phyloP scores from a whole-genome alignment of 768 basidiomycete species.

The Termitomyces bulborhizus region DNA sequence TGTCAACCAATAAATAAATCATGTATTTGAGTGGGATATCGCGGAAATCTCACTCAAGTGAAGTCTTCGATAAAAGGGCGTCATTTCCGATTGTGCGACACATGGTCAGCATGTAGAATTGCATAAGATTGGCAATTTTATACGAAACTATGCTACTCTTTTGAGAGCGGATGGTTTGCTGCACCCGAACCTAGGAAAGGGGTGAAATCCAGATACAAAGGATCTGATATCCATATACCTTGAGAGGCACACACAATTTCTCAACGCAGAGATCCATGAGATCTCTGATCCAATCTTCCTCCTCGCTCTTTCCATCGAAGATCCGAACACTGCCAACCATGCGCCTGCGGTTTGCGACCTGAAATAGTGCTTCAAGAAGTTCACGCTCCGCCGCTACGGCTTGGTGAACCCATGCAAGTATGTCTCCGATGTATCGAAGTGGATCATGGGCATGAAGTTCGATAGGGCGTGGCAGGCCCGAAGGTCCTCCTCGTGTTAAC shows the following conservation, averaged over 20 bases:
- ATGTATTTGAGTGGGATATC: neutral
- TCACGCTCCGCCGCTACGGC: constrained; percentile 92
- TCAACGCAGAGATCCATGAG: constrained; percentile 78
- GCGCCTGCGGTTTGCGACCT: constrained; percentile 51
- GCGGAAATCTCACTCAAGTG: constrained; percentile 61
- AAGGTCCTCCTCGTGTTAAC: constrained; percentile 81
- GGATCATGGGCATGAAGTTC: constrained; percentile 98
- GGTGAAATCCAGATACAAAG: neutral
- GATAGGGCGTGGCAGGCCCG: constrained; percentile 84
- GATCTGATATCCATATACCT: constrained; percentile 38
- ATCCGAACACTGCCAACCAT: constrained; percentile 74
- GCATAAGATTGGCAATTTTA: constrained; percentile 90
- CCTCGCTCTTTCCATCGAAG: constrained; percentile 45
- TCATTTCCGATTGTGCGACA: constrained; percentile 83
- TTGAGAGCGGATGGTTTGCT: constrained; percentile 89
- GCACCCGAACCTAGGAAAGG: constrained; percentile 64
- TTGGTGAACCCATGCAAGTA: constrained; percentile 98
- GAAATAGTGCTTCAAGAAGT: constrained; percentile 86
- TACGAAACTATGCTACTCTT: constrained; percentile 91
- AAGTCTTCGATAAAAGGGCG: constrained; percentile 66
- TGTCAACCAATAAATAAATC: constrained; percentile 21
- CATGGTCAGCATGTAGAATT: constrained; percentile 95
- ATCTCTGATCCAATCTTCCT: constrained; percentile 75
- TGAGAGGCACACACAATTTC: constrained; percentile 84
- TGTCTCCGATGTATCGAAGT: constrained; percentile 93